Evolutionary conservation across 2,329 filamentous ascomycete genomes (phyloP).

Genomic region (Capronia epimyces): DNA sequence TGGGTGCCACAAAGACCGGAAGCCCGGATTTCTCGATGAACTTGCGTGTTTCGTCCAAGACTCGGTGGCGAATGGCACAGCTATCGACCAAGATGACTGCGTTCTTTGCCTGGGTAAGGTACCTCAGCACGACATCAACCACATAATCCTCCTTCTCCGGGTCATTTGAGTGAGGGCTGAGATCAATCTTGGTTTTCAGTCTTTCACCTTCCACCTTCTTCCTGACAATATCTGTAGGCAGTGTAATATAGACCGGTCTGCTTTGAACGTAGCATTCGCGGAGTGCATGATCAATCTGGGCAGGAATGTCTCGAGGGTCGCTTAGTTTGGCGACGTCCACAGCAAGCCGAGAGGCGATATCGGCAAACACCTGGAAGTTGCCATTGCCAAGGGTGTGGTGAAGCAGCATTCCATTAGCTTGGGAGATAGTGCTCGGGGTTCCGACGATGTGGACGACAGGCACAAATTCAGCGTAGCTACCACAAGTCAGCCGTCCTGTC

Average conservation of each 20-base stretch:
- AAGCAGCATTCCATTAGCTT: constrained; percentile 42
- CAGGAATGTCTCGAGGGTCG: constrained; percentile 22
- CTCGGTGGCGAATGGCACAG: constrained; percentile 40
- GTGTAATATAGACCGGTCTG: constrained; percentile 28
- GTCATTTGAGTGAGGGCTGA: constrained; percentile 22
- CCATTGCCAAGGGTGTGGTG: constrained; percentile 32
- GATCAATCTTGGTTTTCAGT: constrained; percentile 58
- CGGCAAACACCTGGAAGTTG: constrained; percentile 26
- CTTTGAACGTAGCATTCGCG: constrained; percentile 26
- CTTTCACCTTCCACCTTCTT: constrained; percentile 55
- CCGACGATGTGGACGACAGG: constrained; percentile 58
- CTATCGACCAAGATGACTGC: constrained; percentile 52
- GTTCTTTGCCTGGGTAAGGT: constrained; percentile 43
- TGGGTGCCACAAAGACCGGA: constrained; percentile 46
- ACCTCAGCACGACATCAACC: constrained; percentile 33
- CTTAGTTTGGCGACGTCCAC: constrained; percentile 25
- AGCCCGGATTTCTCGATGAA: constrained; percentile 42
- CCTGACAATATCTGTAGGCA: constrained; percentile 28
- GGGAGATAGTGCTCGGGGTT: constrained; percentile 47
- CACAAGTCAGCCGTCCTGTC: not conserved
- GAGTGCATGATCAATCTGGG: constrained; percentile 29
- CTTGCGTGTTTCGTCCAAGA: constrained; percentile 40
- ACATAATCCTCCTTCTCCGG: constrained; percentile 29
- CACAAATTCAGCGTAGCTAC: constrained; percentile 54
- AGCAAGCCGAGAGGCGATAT: constrained; percentile 23